Percentiles rank a stretch among this genome's conserved stretches.
phyloP scores from a whole-genome alignment of 164 flowering plant genomes.

The Santalum album region DNA sequence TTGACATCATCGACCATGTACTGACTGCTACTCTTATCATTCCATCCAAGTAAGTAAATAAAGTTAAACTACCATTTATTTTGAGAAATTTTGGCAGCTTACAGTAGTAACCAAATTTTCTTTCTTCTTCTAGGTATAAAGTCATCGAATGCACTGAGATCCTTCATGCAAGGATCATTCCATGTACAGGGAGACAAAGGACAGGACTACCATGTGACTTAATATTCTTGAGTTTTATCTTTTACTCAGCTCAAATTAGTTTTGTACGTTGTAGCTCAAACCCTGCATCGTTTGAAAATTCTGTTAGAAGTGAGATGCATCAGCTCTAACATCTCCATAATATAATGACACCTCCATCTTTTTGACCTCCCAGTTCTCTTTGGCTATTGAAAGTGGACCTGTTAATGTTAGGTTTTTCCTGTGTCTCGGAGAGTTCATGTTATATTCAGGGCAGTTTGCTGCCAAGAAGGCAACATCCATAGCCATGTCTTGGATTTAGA shows the following conservation, averaged over 20 bases:
- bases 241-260: neutral
- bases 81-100: constrained; percentile 2
- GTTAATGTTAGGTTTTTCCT: too few relatives aligned
- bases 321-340: too few relatives aligned
- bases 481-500: too few relatives aligned
- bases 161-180: neutral
- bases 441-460: too few relatives aligned
- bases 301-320: too few relatives aligned
- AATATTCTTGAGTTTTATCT: neutral
- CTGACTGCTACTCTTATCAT: neutral
- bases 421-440: too few relatives aligned
- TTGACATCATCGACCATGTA: constrained; percentile 15
- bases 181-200: constrained; percentile 5
- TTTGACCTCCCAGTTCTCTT: too few relatives aligned
- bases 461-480: too few relatives aligned
- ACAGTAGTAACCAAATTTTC: neutral
- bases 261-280: neutral
- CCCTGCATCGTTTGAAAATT: neutral
- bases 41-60: constrained; percentile 8
- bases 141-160: neutral
- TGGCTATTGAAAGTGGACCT: too few relatives aligned
- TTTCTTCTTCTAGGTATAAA: neutral
- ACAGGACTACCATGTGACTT: neutral
- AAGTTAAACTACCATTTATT: neutral
- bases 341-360: too few relatives aligned